Evolutionary conservation across 208 protist genomes (phyloP).

Genomic region (Crithidia acanthocephali): DNA sequence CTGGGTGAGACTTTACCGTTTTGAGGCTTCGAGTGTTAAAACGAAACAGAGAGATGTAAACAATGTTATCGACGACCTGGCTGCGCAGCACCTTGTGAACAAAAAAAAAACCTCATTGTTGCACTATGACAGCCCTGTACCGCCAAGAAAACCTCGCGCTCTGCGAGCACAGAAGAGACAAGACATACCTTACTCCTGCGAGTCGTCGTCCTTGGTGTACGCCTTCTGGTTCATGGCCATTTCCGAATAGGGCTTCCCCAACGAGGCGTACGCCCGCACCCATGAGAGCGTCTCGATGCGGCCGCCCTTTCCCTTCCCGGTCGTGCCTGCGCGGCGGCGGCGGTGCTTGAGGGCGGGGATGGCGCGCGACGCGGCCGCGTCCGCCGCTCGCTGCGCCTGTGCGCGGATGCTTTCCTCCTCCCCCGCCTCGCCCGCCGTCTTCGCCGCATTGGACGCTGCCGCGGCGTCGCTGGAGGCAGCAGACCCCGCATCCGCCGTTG

Average conservation of each 20-base stretch:
- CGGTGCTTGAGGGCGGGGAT: slow-evolving; percentile 26
- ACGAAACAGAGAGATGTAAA: too few species aligned
- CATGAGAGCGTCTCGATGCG: slow-evolving; percentile 43
- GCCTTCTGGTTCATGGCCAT: slow-evolving; percentile 52
- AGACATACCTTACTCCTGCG: slow-evolving; percentile 5
- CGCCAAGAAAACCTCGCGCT: too few species aligned
- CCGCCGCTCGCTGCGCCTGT: slow-evolving; percentile 26
- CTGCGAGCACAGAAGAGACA: slow-evolving; percentile 1
- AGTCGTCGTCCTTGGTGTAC: slow-evolving; percentile 26
- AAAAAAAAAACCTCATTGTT: too few species aligned
- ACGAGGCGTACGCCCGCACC: slow-evolving; percentile 58
- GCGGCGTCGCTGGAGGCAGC: not conserved
- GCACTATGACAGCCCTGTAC: too few species aligned
- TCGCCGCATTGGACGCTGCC: not conserved
- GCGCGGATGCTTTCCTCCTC: slow-evolving; percentile 17
- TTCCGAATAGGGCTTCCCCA: slow-evolving; percentile 56
- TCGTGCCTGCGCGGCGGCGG: slow-evolving; percentile 21
- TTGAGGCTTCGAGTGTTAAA: too few species aligned
- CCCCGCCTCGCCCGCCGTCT: not conserved
- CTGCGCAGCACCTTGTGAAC: too few species aligned
- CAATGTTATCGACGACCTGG: too few species aligned
- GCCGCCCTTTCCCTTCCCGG: slow-evolving; percentile 10
- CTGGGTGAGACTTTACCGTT: too few species aligned
- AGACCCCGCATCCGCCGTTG: not conserved
- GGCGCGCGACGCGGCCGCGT: slow-evolving; percentile 10